Conservation (phyloP, 176 grass and related monocot species). For the Oryza glaberrima region DNA sequence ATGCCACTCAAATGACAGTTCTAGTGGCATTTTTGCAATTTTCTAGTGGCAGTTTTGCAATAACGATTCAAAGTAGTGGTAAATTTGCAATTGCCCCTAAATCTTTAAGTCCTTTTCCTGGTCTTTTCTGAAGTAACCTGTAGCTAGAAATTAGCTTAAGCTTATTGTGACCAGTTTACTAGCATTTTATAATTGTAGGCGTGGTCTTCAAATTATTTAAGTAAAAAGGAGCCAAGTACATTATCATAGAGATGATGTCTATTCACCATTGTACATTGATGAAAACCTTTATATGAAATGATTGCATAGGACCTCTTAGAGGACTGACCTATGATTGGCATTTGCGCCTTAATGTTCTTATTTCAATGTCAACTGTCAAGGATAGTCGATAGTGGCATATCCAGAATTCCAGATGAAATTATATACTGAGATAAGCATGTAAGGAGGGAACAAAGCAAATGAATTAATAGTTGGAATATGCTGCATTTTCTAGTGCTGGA, state of each 20-base stretch:
- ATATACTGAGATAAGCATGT: background rate
- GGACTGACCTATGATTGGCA: background rate
- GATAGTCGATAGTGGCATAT: background rate
- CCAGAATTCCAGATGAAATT: slow-evolving; percentile 17
- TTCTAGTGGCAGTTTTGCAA: too few relatives aligned
- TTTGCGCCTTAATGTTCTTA: background rate
- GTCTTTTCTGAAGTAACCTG: background rate
- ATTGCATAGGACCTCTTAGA: background rate
- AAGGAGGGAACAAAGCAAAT: background rate
- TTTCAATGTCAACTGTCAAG: slow-evolving; percentile 8
- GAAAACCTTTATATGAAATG: slow-evolving; percentile 5
- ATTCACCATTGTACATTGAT: background rate
- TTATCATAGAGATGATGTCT: background rate
- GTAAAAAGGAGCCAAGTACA: background rate
- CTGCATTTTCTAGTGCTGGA: slow-evolving; percentile 2
- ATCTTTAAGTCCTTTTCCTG: background rate
- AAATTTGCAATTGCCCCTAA: too few relatives aligned
- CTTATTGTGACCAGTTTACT: background rate
- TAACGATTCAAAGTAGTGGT: too few relatives aligned
- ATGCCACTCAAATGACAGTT: too few relatives aligned
- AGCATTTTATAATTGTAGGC: background rate
- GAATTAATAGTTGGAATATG: background rate
- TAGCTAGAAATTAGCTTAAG: background rate
- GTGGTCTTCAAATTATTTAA: background rate
- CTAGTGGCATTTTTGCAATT: too few relatives aligned